Evolutionary conservation across 2,329 filamentous ascomycete genomes (phyloP).

Genomic region (Geosmithia morbida): DNA sequence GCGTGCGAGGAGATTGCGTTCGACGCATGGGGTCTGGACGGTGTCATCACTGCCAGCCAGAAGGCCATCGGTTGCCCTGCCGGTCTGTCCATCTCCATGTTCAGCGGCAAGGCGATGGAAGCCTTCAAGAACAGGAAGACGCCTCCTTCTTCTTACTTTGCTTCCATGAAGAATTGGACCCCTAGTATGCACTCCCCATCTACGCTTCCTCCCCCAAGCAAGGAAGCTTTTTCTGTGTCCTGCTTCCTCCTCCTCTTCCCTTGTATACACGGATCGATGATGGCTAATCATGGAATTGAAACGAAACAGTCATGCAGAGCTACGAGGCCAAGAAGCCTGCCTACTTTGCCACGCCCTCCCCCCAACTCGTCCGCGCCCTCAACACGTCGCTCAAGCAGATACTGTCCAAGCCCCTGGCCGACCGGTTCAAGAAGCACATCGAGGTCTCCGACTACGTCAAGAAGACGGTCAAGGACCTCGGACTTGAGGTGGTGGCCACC

Average conservation of each 20-base stretch:
- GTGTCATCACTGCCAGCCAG: constrained; percentile 84
- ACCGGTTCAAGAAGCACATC: constrained; percentile 72
- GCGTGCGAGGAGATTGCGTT: constrained; percentile 93
- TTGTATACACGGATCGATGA: not conserved
- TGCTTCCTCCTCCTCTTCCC: not conserved
- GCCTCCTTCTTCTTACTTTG: constrained; percentile 80
- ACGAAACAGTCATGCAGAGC: constrained; percentile 74
- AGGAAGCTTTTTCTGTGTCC: too few relatives aligned
- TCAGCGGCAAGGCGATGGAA: constrained; percentile 76
- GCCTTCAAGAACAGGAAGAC: constrained; percentile 67
- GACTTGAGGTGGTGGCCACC: constrained; percentile 72
- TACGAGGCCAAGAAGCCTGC: constrained; percentile 96
- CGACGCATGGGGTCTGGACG: constrained; percentile 87
- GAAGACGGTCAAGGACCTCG: constrained; percentile 63
- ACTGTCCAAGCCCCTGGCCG: constrained; percentile 60
- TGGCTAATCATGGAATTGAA: not conserved
- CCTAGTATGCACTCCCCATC: constrained; percentile 47
- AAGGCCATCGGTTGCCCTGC: constrained; percentile 96
- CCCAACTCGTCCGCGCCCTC: constrained; percentile 83
- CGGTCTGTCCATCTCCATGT: constrained; percentile 87
- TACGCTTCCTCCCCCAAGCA: not conserved
- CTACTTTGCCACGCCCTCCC: constrained; percentile 94
- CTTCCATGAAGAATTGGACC: constrained; percentile 92
- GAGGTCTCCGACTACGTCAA: constrained; percentile 76
- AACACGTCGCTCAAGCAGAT: constrained; percentile 84